Evolutionary conservation across 2,329 filamentous ascomycete species (phyloP), one percentile per base, ranked within the genome.

Genomic region (Aureobasidium lini): DNA sequence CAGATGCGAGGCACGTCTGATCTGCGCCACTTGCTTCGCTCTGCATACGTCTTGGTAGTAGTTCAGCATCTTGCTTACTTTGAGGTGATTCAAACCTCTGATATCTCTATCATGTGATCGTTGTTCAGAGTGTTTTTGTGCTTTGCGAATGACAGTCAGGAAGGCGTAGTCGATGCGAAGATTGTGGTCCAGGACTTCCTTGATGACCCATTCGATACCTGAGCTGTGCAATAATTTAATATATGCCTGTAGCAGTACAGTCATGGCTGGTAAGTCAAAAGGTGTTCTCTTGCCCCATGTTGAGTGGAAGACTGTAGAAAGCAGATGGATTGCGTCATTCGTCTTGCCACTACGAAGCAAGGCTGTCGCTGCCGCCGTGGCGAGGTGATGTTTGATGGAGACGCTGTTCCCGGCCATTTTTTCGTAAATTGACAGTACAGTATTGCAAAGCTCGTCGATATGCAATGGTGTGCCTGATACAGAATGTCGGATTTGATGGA

Each of bases 221-320:
- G 31, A 13, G 29, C 62, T 16, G 40, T 64, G 53, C 23, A 40
- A 15, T 2, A 57, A 15, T 6, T n/a, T 29, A 3, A 49, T 61
- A 59, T 69, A 71, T 34, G 65, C 70, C 48, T 68, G 62, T 15
- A 73, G 43, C 40, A 66, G 69, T 15, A 72, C 66, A 2, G 66
- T 67, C 66, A 72, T 67, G 34, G 66, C 65, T 8, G 62, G 65
- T 44, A 70, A 68, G 50, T 70, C 65, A 18, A 71, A 58, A 1
- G 66, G 64, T 9, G 60, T 56, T 28, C 64, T 31, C 1, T 59
- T 16, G 11, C 62, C 62, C 64, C 64, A 68, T 7, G 64, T 47
- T 3, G 68, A 68, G 1, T 62, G 42, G 48, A 62, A 65, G 18
- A 73, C 66, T 11, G 60, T 63, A 23, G 62, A 61, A 16, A 73